Base-by-base conservation (phyloP, 148 eudicot genomes). In the Polygonum maritimum region DNA sequence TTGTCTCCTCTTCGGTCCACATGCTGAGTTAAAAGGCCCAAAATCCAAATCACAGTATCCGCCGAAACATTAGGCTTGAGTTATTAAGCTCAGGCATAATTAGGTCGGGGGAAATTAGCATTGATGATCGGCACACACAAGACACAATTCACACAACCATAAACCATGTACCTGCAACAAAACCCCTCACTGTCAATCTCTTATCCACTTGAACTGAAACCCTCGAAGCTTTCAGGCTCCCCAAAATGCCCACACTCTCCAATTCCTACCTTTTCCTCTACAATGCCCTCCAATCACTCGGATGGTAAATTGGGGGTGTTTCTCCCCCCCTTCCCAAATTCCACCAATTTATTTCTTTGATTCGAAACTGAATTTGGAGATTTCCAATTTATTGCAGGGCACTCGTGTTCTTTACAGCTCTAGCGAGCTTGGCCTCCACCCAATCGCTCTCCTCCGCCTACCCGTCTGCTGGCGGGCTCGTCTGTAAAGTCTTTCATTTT, bases 281-380 rank as follows among this genome's bases (percentile, higher is more conserved):
- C 88, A 93, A 93, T 76, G 81, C 81, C 18, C 79, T 83, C 78
- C 98, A 93, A 82, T 85, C 92, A 16, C 8, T 85, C 65, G 94
- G 91, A 73, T 93, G 96, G 98, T 93, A 85, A 85, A 62, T n/a
- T 57, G 51, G 22, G 10, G 31, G 31, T 4, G 31, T 4, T 62
- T n/a, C 22, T 52, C 57, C 33, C 21, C 1, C 63, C 22, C 13
- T 14, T 54, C n/a, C 69, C 16, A 75, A 35, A 10, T 26, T 26
- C 26, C 45, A 2, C n/a, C 67, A 71, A 47, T 80, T 39, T 14
- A 71, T 54, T 57, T 79, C 63, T 44, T 26, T 52, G 16, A 18
- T 67, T 35, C 16, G 71, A 45, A 36, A 36, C 36, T 67, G 45
- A 67, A 36, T 16, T 16, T 14, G n/a, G 11, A 35, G 15, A 36